Percentiles rank a stretch among this genome's conserved stretches.
These are phyloP conservation scores for Hemileia vastatrix DNA, from an alignment of 1,284 basidiomycete species.

Conservation along the genomic window DNA sequence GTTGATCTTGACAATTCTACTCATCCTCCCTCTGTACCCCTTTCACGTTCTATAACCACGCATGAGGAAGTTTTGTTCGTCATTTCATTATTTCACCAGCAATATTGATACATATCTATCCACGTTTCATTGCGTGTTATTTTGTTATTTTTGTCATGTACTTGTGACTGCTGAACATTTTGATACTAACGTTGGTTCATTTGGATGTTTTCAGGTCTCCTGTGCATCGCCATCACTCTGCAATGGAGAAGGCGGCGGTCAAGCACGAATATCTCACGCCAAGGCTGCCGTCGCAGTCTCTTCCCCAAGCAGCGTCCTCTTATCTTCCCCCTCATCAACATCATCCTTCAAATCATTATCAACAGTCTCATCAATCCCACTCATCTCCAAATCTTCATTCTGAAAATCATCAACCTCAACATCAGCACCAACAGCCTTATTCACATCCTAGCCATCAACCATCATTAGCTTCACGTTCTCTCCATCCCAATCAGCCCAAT, in stretches of 20 bases:
- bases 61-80: no score
- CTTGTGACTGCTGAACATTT: background rate
- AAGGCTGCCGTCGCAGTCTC: constrained; percentile 9
- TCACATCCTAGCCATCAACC: background rate
- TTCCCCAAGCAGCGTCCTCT: no score
- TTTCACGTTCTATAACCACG: background rate
- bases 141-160: background rate
- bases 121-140: background rate
- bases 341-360: background rate
- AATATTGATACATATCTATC: background rate
- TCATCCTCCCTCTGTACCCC: background rate
- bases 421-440: background rate
- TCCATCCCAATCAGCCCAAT: no score
- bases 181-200: background rate
- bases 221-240: background rate
- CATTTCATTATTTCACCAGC: background rate
- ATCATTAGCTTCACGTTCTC: background rate
- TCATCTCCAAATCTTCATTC: background rate
- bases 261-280: constrained; percentile 19
- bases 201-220: background rate
- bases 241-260: background rate
- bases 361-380: background rate
- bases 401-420: background rate
- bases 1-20: constrained; percentile 8
- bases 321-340: background rate